Base-by-base conservation (phyloP, 257 asterid species). In the Penstemon barbatus region DNA sequence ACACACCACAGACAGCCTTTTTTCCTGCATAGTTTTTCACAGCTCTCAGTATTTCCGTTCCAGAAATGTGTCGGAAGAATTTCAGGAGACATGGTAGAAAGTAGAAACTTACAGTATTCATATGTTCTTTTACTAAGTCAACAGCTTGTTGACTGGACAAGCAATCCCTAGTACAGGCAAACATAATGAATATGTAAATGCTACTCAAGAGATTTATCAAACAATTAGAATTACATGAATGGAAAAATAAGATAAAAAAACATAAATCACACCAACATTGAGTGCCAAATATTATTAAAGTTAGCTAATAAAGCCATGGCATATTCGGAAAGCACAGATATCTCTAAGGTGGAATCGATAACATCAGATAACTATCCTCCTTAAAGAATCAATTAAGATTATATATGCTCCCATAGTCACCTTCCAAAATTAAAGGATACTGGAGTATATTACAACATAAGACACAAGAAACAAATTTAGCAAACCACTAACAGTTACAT, bases 121-220 rank as follows among this genome's bases (percentile, higher is more conserved):
- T 76, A 68, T 83, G 87, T 55, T 84, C 86, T 70, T 69, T 75
- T 3, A 94, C 88, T 19, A 84, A 89, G 70, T 86, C 99, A 76
- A 94, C 90, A 8, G 87, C 80, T 70, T 91, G 82, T 61, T 94
- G 96, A 80, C 91, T 94, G 70, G 99, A 79, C 96, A 94, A 76
- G 83, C 99, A 94, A 75, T 94, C 97, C 97, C 99, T 94, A 69
- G 64, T 57, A 74, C 72, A 74, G 61, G 38, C 63, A 55, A 56
- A 67, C 13, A 72, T 19, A 8, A 67, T 64, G 52, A 49, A 65
- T 49, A 36, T 11, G 68, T 42, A 44, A 8, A 53, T 41, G 58
- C 43, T 52, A 38, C 49, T 64, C 66, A 66, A 66, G 12, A 9
- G 33, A 45, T 15, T 69, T 55, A 53, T 66, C 68, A 53, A 71